Evolutionary conservation across 2,329 filamentous ascomycete species (phyloP), one percentile per base, ranked within the genome.

Genomic region (Plenodomus lindquistii): DNA sequence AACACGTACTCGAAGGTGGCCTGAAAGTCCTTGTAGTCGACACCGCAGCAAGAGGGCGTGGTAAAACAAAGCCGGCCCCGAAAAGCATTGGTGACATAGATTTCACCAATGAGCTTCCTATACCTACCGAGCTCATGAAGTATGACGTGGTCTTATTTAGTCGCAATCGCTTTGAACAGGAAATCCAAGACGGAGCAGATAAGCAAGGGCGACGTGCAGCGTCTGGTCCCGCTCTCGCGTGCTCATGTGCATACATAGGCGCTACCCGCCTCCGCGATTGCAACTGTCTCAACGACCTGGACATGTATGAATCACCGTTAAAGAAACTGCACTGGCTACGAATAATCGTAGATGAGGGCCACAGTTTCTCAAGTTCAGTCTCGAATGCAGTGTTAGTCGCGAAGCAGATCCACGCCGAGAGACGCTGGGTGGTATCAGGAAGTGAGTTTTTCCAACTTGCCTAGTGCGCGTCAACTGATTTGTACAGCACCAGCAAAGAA

Each of bases 341-440:
- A 1, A 86, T 95, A 39, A 92, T 97, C 38, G 87, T 96, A 16
- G 93, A 97, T 56, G 93, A 97, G 77, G 93, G 93, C 0, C 91
- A 97, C 67, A 88, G 83, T 50, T 85, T 96, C 49, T 89, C 90
- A 0, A 87, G 88, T 31, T 82, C 82, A 0, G 80, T 73, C 2
- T 90, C 84, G 1, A 81, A 77, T 38, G 81, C 83, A 24, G 77
- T 82, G 4, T 67, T 79, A 15, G 75, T 85, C 8, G 74, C 84
- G 4, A 80, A 78, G 42, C 76, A 86, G 19, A 68, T 80, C 4
- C 71, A 66, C 31, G 75, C 91, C 15, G 86, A 91, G 39, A 83
- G 89, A 16, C 84, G 88, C 9, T 97, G 93, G 93, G 84, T 96
- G 3, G 87, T 96, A 0, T 95, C 89, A 1, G 93, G 93, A 46